Conservation (phyloP, 163 green algal species). For the Scenedesmus sp. region DNA sequence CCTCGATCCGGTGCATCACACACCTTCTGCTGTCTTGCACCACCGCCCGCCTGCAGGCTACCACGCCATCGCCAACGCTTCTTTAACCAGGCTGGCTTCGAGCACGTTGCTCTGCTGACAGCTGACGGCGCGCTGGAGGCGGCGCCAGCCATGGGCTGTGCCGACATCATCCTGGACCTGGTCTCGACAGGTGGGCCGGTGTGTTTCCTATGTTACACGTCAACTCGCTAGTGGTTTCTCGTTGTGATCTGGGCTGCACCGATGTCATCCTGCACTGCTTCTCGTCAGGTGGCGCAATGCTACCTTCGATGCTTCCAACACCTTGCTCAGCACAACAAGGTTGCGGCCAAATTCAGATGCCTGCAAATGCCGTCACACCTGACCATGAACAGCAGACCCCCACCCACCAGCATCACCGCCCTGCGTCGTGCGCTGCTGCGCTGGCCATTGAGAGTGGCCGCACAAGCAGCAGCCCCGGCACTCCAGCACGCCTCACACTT, state of each 20-base stretch:
- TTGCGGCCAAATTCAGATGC: too few relatives aligned
- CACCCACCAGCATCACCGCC: too few relatives aligned
- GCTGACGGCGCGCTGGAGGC: conserved; percentile 94
- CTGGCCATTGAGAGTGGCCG: too few relatives aligned
- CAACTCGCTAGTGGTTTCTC: conserved; percentile 93
- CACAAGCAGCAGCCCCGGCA: too few relatives aligned
- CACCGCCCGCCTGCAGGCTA: conserved; percentile 62
- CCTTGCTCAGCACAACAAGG: too few relatives aligned
- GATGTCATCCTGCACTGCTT: conserved; percentile 99
- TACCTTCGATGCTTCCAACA: too few relatives aligned
- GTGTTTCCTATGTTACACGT: too few relatives aligned
- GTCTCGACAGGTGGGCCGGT: conserved; percentile 79
- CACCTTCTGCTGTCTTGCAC: neutral
- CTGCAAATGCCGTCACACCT: too few relatives aligned
- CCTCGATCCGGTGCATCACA: too few relatives aligned
- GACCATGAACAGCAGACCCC: too few relatives aligned
- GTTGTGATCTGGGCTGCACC: conserved; percentile 90
- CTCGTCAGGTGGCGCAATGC: conserved; percentile 52
- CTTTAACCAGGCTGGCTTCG: conserved; percentile 91
- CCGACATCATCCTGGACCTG: conserved; percentile 99
- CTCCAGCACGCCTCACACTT: too few relatives aligned
- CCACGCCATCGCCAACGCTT: conserved; percentile 86
- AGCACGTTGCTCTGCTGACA: conserved; percentile 91
- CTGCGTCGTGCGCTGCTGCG: too few relatives aligned
- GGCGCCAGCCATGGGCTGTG: conserved; percentile 96